Evolutionary conservation across 2,329 filamentous ascomycete species (phyloP), one percentile per base, ranked within the genome.

Genomic region (Fusarium sp.): DNA sequence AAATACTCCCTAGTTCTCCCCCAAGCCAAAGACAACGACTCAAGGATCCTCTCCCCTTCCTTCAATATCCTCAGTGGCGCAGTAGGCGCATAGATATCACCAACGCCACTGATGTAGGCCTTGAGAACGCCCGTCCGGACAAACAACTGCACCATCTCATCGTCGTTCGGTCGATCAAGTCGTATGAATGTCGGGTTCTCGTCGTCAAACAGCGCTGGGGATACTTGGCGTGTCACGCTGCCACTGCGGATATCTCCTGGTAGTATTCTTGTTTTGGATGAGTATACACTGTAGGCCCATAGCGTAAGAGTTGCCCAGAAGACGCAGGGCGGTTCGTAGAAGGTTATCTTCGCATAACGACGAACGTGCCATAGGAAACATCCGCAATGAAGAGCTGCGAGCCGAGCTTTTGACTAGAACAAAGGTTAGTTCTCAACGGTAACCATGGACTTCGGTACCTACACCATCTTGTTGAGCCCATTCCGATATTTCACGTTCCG

Each of bases 71-170:
- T 64, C 4, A 26, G 37, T 2, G 73, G 71, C 2, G 68, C 74
- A 26, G 56, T 59, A 2, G 52, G 33, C 0, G 49, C 61, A 29
- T 66, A 84, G 7, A 87, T 76, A 69, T 88, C 82, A 1, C 86
- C 86, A 2, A 88, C 84, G 5, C 84, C 85, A 11, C 80, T 83
- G 11, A 88, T 79, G 62, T 84, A 81, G 1, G 82, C 85, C 20
- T 78, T 79, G 82, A 89, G 86, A 1, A 68, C 58, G 0, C 86
- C 86, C 18, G 81, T 78, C 13, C 82, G 78, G 1, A 89, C 85
- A 71, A 86, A 89, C 3, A 84, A 75, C 68, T 89, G 86, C 3
- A 88, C 85, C 48, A 88, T 79, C 68, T 88, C 86, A 71, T 89
- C 87, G 64, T 88, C 85, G 4, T 82, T 82, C 0, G 86, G 86